These are phyloP conservation scores for Metschnikowia kofuensis DNA, from an alignment of 805 yeast genomes.

Conservation along the genomic window DNA sequence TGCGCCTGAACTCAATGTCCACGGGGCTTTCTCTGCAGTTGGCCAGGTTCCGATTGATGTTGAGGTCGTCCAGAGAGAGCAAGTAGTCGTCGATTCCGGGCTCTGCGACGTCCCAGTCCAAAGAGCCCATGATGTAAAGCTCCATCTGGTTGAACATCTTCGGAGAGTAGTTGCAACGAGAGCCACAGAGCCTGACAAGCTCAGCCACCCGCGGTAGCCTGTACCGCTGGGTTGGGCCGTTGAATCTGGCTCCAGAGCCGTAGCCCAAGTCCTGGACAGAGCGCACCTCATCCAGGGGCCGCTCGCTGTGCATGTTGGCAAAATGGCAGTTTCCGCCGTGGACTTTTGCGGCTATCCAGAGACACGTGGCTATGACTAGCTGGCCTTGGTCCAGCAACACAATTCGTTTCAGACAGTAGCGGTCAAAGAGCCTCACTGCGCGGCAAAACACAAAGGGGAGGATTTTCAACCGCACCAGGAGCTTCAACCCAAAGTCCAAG, in stretches of 20 bases:
- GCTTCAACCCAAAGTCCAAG: slow-evolving; percentile 77
- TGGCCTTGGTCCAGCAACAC: slow-evolving; percentile 86
- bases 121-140: slow-evolving; percentile 63
- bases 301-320: slow-evolving; percentile 35
- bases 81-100: slow-evolving; percentile 48
- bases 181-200: slow-evolving; percentile 68
- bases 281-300: slow-evolving; percentile 15
- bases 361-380: slow-evolving; percentile 83
- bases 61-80: slow-evolving; percentile 33
- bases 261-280: slow-evolving; percentile 40
- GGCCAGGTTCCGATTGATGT: slow-evolving; percentile 22
- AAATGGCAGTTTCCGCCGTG: slow-evolving; percentile 72
- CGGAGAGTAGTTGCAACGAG: slow-evolving; percentile 48
- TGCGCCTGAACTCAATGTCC: slow-evolving; percentile 36
- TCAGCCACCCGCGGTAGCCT: slow-evolving; percentile 64
- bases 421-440: slow-evolving; percentile 75
- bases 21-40: neutral
- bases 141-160: slow-evolving; percentile 67
- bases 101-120: slow-evolving; percentile 70
- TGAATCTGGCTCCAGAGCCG: slow-evolving; percentile 55
- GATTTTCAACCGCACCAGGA: slow-evolving; percentile 60
- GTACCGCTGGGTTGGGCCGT: slow-evolving; percentile 71
- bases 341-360: slow-evolving; percentile 91
- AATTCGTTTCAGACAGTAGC: slow-evolving; percentile 85
- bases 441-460: slow-evolving; percentile 65